A percentile compares a stretch with the other conserved stretches of the same genome.
phyloP scores from a whole-genome alignment of 2,329 filamentous ascomycete genomes.

The Microthyrium microscopicum region DNA sequence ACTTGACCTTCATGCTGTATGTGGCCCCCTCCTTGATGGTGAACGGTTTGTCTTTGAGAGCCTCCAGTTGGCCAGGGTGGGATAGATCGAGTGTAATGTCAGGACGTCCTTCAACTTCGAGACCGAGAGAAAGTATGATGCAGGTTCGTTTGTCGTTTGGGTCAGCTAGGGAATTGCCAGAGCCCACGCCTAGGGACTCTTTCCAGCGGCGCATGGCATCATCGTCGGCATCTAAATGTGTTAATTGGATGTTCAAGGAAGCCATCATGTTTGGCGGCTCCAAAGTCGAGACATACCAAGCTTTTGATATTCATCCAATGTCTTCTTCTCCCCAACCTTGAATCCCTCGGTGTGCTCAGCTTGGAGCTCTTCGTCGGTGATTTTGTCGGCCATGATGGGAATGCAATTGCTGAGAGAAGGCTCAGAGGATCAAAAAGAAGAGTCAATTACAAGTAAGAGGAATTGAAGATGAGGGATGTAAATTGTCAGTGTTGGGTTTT shows the following conservation, averaged over 20 bases:
- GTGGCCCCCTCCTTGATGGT: slow-evolving; percentile 89
- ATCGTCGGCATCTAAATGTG: slow-evolving; percentile 46
- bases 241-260: background rate
- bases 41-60: slow-evolving; percentile 83
- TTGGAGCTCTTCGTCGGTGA: slow-evolving; percentile 58
- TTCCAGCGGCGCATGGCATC: slow-evolving; percentile 97
- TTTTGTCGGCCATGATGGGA: slow-evolving; percentile 18
- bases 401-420: no score
- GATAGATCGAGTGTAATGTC: slow-evolving; percentile 85
- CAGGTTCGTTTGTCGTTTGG: slow-evolving; percentile 69
- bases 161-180: slow-evolving; percentile 33
- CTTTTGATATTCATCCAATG: slow-evolving; percentile 81
- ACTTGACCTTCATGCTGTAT: slow-evolving; percentile 88
- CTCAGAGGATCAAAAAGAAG: no score
- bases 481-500: no score
- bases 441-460: no score
- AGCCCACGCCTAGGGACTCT: slow-evolving; percentile 75
- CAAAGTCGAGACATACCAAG: slow-evolving; percentile 48
- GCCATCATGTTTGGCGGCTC: background rate
- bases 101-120: slow-evolving; percentile 59
- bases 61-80: slow-evolving; percentile 51
- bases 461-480: no score
- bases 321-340: slow-evolving; percentile 98
- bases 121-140: slow-evolving; percentile 80
- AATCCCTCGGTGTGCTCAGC: slow-evolving; percentile 86